phyloP scores from a whole-genome alignment of 441 rosid species.

The Pelargonium exstipulatum region DNA sequence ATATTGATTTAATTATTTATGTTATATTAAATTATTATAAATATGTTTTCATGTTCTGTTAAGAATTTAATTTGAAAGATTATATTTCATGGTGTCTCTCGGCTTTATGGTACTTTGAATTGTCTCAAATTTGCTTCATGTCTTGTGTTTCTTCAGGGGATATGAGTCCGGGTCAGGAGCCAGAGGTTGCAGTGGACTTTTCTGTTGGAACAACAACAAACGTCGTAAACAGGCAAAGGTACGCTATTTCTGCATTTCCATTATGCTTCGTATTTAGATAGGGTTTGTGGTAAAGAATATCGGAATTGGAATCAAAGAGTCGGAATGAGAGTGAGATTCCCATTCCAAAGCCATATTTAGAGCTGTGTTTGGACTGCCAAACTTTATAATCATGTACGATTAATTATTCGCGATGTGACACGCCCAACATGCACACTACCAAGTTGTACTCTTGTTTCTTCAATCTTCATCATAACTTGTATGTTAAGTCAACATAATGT shows the following conservation, averaged over 20 bases:
- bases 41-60: neutral
- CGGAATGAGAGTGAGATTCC: too few relatives aligned
- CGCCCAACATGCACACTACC: too few relatives aligned
- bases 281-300: too few relatives aligned
- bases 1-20: too few relatives aligned
- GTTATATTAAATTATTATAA: neutral
- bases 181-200: conserved; percentile 69
- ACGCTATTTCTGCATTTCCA: conserved; percentile 11
- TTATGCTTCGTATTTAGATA: neutral
- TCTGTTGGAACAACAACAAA: conserved; percentile 72
- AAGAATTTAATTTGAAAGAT: neutral
- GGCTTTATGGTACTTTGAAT: neutral
- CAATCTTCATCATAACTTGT: too few relatives aligned
- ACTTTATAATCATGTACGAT: too few relatives aligned
- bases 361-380: too few relatives aligned
- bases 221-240: conserved; percentile 57
- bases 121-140: neutral
- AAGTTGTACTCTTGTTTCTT: too few relatives aligned
- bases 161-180: conserved; percentile 75
- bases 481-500: too few relatives aligned
- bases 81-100: neutral
- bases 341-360: too few relatives aligned
- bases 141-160: conserved; percentile 44
- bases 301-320: too few relatives aligned
- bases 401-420: too few relatives aligned